phyloP scores from a whole-genome alignment of 352 stramenopile genomes.

The Bremia lactucae region DNA sequence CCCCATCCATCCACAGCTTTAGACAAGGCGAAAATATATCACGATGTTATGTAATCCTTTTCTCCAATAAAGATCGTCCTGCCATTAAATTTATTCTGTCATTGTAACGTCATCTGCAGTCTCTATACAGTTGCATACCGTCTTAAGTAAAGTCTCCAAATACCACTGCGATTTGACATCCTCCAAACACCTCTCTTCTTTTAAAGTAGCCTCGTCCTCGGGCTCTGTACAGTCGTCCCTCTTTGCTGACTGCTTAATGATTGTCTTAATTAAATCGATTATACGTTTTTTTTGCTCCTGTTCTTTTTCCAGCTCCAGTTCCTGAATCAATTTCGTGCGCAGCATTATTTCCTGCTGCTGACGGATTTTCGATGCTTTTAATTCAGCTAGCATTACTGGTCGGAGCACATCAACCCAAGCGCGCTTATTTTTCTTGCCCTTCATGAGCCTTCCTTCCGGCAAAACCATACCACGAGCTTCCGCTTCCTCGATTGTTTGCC shows the following conservation, averaged over 20 bases:
- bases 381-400: conserved; percentile 14
- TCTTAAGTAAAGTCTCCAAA: conserved; percentile 16
- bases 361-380: conserved; percentile 18
- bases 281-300: conserved; percentile 20
- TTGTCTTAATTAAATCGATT: conserved; percentile 11
- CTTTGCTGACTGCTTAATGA: conserved; percentile 2
- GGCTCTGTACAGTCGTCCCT: conserved; percentile 6
- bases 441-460: conserved; percentile 22
- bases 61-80: conserved; percentile 63
- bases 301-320: conserved; percentile 31
- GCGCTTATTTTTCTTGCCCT: conserved; percentile 52
- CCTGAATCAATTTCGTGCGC: conserved; percentile 18
- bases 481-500: conserved; percentile 49
- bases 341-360: conserved; percentile 35
- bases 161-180: conserved; percentile 5
- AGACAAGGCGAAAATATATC: too few relatives aligned
- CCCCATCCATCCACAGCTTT: too few relatives aligned
- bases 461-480: conserved; percentile 26
- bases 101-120: conserved; percentile 9
- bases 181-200: background rate
- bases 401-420: conserved; percentile 42
- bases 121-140: conserved; percentile 14
- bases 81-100: conserved; percentile 22
- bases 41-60: too few relatives aligned
- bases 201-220: conserved; percentile 9